Conservation (phyloP, 2,329 filamentous ascomycete genomes). For the Xylariales sp. region DNA sequence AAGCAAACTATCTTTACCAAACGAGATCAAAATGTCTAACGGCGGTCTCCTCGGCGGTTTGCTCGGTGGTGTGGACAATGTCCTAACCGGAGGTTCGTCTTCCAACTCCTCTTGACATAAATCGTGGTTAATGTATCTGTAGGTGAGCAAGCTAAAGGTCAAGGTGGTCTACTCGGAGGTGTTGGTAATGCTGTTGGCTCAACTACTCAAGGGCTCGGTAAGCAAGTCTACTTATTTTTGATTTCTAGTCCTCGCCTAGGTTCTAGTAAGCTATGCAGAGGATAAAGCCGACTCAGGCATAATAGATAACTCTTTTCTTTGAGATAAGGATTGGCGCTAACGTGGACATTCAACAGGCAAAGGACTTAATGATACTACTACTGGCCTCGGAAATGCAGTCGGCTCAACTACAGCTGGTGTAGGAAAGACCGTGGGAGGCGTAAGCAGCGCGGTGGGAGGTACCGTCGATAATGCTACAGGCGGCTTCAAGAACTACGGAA, state of each 20-base stretch:
- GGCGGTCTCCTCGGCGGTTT: slow-evolving; percentile 29
- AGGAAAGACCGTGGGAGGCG: slow-evolving; percentile 19
- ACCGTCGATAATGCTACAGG: slow-evolving; percentile 21
- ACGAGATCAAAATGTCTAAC: slow-evolving; percentile 23
- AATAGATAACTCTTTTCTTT: no score
- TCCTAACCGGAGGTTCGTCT: slow-evolving; percentile 29
- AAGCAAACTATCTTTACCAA: background rate
- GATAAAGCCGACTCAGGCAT: no score
- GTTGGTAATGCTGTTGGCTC: slow-evolving; percentile 23
- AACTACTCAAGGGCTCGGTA: slow-evolving; percentile 19
- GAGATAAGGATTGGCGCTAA: no score
- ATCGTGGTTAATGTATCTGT: no score
- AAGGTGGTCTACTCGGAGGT: slow-evolving; percentile 29
- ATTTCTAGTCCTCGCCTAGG: no score
- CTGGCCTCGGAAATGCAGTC: slow-evolving; percentile 24
- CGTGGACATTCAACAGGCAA: no score
- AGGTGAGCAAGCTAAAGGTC: slow-evolving; percentile 27
- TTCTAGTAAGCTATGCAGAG: no score
- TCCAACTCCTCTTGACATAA: no score
- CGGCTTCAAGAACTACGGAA: slow-evolving; percentile 25
- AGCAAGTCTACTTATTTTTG: no score
- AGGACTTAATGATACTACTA: slow-evolving; percentile 25
- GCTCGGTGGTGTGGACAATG: slow-evolving; percentile 27
- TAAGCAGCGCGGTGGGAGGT: slow-evolving; percentile 19
- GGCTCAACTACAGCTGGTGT: slow-evolving; percentile 26